Evolutionary conservation across 768 basidiomycete genomes (phyloP).

Genomic region (Austroboletus festivus): DNA sequence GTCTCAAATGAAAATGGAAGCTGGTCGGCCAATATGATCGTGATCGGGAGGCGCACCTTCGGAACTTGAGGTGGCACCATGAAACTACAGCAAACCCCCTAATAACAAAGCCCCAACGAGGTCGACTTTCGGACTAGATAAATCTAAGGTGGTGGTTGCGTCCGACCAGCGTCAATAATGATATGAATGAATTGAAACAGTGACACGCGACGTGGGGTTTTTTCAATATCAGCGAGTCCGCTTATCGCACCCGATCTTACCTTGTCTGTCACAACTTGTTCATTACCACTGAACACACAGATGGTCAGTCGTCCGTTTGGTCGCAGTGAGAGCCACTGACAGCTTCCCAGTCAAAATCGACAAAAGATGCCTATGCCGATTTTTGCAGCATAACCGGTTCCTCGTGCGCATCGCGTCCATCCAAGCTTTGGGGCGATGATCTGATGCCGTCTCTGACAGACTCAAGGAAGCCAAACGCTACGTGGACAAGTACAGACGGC

Average conservation of each 20-base stretch:
- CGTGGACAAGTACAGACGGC: slow-evolving; percentile 64
- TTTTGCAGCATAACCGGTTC: slow-evolving; percentile 69
- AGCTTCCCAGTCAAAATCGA: slow-evolving; percentile 23
- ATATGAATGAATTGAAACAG: no score
- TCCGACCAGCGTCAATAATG: no score
- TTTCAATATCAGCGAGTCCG: not conserved
- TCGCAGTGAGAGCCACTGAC: not conserved
- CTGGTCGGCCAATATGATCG: no score
- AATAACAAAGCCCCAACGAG: no score
- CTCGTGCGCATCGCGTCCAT: slow-evolving; percentile 46
- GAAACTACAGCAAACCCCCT: no score
- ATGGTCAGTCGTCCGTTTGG: slow-evolving; percentile 24
- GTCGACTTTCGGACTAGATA: no score
- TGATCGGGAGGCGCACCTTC: not conserved
- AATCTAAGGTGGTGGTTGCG: no score
- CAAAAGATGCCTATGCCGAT: slow-evolving; percentile 48
- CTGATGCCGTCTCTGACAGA: slow-evolving; percentile 26
- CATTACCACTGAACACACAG: not conserved
- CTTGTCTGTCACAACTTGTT: no score
- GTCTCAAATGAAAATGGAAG: not conserved
- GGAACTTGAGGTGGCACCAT: not conserved
- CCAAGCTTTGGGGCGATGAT: not conserved
- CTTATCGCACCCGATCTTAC: not conserved
- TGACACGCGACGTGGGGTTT: slow-evolving; percentile 19
- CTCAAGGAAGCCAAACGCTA: slow-evolving; percentile 60